phyloP scores from a whole-genome alignment of 2,329 filamentous ascomycete genomes.

The Whalleya microplaca region DNA sequence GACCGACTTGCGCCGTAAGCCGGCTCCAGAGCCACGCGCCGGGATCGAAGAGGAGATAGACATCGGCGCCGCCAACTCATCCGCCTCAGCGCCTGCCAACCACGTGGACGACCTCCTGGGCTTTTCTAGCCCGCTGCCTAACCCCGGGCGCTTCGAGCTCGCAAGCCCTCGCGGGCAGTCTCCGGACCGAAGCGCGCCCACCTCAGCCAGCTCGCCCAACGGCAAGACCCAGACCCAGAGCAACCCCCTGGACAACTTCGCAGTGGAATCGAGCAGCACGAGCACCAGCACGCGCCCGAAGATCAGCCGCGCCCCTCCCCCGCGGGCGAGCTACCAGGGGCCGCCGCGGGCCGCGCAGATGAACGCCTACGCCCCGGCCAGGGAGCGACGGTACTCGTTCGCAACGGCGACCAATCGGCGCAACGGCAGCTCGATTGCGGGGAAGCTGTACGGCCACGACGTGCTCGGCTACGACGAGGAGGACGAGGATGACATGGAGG shows the following conservation, averaged over 20 bases:
- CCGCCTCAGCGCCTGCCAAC: conserved; percentile 44
- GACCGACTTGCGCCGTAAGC: conserved; percentile 76
- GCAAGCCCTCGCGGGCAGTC: conserved; percentile 49
- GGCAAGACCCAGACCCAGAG: conserved; percentile 27
- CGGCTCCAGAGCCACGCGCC: conserved; percentile 49
- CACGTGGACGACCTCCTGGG: conserved; percentile 71
- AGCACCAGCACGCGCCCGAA: conserved; percentile 17
- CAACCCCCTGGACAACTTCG: conserved; percentile 33
- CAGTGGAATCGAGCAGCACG: conserved; percentile 9
- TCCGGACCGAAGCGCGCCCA: conserved; percentile 39
- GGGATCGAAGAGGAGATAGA: conserved; percentile 86
- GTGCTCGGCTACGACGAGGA: conserved; percentile 34
- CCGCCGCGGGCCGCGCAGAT: conserved; percentile 47
- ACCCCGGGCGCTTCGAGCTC: conserved; percentile 76
- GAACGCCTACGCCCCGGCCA: conserved; percentile 48
- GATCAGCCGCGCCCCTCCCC: conserved; percentile 8
- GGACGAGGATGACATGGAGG: conserved; percentile 75
- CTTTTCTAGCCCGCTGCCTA: conserved; percentile 67
- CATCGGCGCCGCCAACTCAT: conserved; percentile 72
- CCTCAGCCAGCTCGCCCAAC: conserved; percentile 24
- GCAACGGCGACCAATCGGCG: conserved; percentile 50
- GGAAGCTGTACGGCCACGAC: conserved; percentile 51
- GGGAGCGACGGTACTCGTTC: conserved; percentile 59
- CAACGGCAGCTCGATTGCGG: conserved; percentile 55
- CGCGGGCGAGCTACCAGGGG: conserved; percentile 46